Conservation (phyloP, 1,139 yeast species). For the Blastobotrys persicus region DNA sequence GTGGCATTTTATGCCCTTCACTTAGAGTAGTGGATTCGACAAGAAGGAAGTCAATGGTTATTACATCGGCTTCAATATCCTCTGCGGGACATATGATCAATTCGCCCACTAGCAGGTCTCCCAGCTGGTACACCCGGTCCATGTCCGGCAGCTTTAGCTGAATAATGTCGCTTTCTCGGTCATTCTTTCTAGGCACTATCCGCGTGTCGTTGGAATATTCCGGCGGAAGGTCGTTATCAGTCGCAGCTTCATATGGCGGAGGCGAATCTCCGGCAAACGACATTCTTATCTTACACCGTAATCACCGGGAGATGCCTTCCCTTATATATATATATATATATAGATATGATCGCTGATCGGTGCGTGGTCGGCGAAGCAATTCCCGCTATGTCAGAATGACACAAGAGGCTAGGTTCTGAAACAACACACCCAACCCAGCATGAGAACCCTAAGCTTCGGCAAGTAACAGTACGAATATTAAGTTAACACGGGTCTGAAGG, state of each 20-base stretch:
- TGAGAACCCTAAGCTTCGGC: no score
- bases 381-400: neutral
- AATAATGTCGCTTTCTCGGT: neutral
- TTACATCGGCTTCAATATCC: neutral
- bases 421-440: no score
- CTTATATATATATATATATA: neutral
- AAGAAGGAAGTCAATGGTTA: conserved; percentile 2
- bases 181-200: neutral
- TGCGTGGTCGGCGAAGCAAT: neutral
- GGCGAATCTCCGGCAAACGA: neutral
- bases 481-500: no score
- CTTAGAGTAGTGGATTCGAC: conserved; percentile 3
- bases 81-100: conserved; percentile 2
- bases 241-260: conserved; percentile 1
- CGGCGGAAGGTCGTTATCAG: neutral
- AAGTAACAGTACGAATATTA: no score
- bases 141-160: neutral
- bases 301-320: neutral
- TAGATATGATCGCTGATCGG: neutral
- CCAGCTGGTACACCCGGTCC: neutral
- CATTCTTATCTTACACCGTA: no score
- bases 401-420: neutral
- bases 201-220: neutral
- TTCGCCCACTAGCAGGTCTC: conserved; percentile 7
- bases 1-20: neutral